phyloP scores from a whole-genome alignment of 352 stramenopile species.

The Phytopythium chamaehyphon region DNA sequence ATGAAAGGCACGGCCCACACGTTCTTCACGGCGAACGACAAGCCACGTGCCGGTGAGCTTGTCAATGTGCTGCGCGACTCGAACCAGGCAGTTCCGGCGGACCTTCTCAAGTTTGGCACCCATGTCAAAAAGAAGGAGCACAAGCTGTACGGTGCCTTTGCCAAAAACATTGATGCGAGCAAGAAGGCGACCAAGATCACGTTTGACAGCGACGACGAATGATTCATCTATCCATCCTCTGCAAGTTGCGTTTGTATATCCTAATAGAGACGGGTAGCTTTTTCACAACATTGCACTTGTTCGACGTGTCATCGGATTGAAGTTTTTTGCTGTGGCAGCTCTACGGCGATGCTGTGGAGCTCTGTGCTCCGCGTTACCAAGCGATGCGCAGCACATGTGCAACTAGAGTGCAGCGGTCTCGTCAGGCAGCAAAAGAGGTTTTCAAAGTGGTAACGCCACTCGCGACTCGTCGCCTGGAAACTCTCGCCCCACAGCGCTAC shows the following conservation, averaged over 20 bases:
- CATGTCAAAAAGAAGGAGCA: conserved; percentile 99
- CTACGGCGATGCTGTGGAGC: too few species aligned
- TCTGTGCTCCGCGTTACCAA: too few species aligned
- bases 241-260: too few species aligned
- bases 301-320: too few species aligned
- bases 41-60: conserved; percentile 94
- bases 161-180: conserved; percentile 90
- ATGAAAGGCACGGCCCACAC: conserved; percentile 95
- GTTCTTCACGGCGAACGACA: conserved; percentile 98
- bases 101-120: conserved; percentile 97
- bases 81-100: conserved; percentile 91
- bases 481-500: not conserved
- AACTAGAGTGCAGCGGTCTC: too few species aligned
- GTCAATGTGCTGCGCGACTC: conserved; percentile 95
- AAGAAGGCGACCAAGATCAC: conserved; percentile 99
- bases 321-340: too few species aligned
- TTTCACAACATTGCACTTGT: too few species aligned
- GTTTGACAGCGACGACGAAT: conserved; percentile 87
- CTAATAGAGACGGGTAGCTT: too few species aligned
- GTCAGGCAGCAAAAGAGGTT: too few species aligned
- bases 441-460: not conserved
- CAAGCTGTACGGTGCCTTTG: conserved; percentile 98
- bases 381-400: too few species aligned
- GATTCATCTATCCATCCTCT: conserved; percentile 12
- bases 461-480: conserved; percentile 11